These are phyloP conservation scores for Caryopteris hybrid DNA, from an alignment of 305 asterid species.

Conservation along the genomic window DNA sequence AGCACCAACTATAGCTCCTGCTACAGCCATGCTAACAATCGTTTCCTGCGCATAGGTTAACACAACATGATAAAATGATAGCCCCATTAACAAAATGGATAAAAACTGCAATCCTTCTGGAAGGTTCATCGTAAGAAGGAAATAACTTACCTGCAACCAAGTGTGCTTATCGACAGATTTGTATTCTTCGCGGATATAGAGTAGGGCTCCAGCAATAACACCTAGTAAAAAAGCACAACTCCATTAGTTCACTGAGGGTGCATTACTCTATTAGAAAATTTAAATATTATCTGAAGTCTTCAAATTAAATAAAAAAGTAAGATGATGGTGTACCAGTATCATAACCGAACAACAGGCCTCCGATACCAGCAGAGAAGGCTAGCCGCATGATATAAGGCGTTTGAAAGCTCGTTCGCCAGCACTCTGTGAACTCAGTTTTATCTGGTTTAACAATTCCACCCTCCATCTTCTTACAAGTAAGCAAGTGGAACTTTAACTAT, in stretches of 20 bases:
- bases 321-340: constrained; percentile 53
- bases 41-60: constrained; percentile 60
- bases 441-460: constrained; percentile 44
- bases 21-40: constrained; percentile 78
- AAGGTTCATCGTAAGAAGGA: neutral
- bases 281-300: no score
- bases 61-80: neutral
- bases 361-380: constrained; percentile 89
- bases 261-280: no score
- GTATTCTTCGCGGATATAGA: constrained; percentile 67
- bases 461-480: constrained; percentile 42
- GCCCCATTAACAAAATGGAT: neutral
- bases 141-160: constrained; percentile 58
- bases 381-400: constrained; percentile 81
- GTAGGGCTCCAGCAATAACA: constrained; percentile 91
- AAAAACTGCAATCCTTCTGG: no score
- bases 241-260: neutral
- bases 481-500: neutral
- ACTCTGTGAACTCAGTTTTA: constrained; percentile 68
- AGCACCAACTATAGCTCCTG: constrained; percentile 76
- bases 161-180: constrained; percentile 48
- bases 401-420: constrained; percentile 58
- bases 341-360: constrained; percentile 85
- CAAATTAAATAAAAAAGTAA: no score
- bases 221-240: constrained; percentile 26